These are phyloP conservation scores for Dalbergia oliveri DNA, from an alignment of 306 rosid species.

Conservation along the genomic window DNA sequence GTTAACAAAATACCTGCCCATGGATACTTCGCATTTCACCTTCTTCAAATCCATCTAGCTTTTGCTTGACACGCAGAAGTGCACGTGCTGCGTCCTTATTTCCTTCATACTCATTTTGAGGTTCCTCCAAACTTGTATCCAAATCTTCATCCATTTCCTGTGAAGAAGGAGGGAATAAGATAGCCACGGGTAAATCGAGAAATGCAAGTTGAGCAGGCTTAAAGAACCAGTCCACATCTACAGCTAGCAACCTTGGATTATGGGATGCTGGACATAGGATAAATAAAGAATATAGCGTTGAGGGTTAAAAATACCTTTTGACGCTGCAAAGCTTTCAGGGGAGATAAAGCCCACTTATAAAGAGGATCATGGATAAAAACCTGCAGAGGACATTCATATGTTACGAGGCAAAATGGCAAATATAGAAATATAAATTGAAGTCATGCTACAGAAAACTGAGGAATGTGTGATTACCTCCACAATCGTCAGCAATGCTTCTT, in stretches of 20 bases:
- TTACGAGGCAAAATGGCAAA: conserved; percentile 41
- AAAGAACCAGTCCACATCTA: no score
- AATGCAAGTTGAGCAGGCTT: no score
- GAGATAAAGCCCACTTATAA: conserved; percentile 96
- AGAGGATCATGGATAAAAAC: conserved; percentile 98
- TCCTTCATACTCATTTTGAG: conserved; percentile 79
- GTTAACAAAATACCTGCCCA: conserved; percentile 75
- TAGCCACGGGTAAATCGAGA: conserved; percentile 34
- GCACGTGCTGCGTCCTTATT: conserved; percentile 97
- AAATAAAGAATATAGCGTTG: conserved; percentile 20
- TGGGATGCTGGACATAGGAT: conserved; percentile 29
- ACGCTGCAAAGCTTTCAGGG: conserved; percentile 96
- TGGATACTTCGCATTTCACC: conserved; percentile 92
- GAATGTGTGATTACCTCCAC: conserved; percentile 67
- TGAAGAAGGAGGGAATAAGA: conserved; percentile 33
- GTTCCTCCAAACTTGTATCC: conserved; percentile 71
- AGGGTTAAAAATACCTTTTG: conserved; percentile 72
- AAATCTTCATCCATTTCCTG: conserved; percentile 87
- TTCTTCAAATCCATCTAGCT: conserved; percentile 94
- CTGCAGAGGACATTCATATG: conserved; percentile 55
- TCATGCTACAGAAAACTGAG: conserved; percentile 21
- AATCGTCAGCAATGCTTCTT: conserved; percentile 91
- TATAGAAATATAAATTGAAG: conserved; percentile 10
- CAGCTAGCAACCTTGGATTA: no score
- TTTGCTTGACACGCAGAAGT: conserved; percentile 90